Base-by-base conservation (phyloP, 148 eudicot species). In the Cornus controversa region DNA sequence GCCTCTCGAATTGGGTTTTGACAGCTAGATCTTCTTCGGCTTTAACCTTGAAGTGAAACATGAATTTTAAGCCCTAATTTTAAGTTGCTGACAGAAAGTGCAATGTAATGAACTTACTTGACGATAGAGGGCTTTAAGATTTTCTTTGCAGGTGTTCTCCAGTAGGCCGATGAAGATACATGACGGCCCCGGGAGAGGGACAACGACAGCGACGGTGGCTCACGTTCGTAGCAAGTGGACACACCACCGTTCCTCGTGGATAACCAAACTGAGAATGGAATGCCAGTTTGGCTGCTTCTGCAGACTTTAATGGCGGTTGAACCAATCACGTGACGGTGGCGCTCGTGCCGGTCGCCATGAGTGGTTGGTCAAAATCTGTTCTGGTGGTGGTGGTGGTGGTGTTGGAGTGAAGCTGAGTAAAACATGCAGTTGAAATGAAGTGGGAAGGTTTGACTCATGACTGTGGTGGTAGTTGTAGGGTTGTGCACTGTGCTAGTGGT, bases 111-210 rank as follows among this genome's bases (percentile, higher is more conserved):
- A 37, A 25, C 63, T 18, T 69, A 91, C 98, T 82, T 94, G 98
- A 24, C 92, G 92, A 70, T 94, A 92, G 65, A 92, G 97, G 47
- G 98, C 98, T 79, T 95, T 97, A 0, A 95, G 91, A 18, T 92
- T 95, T 88, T 95, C 98, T 81, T 93, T 91, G 40, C 89, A 89
- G 27, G 97, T 97, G 25, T 90, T 85, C 77, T 95, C 98, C 25
- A 95, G 23, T 16, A 96, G 94, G 7, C 97, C 98, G 66, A 93
- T 93, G 66, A 93, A 89, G 36, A 95, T 79, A 66, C 98, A 95
- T 8, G 98, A 95, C 0, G 96, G 97, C 65, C 92, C 96, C 66
- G 90, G 36, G 47, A 36, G 42, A 72, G 70, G 11, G 69, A n/a
- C n/a, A n/a, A 71, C 10, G 60, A 45, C 67, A 75, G 82, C 10